Evolutionary conservation across 2,329 filamentous ascomycete species (phyloP).

Genomic region (Lizonia empirigonia): DNA sequence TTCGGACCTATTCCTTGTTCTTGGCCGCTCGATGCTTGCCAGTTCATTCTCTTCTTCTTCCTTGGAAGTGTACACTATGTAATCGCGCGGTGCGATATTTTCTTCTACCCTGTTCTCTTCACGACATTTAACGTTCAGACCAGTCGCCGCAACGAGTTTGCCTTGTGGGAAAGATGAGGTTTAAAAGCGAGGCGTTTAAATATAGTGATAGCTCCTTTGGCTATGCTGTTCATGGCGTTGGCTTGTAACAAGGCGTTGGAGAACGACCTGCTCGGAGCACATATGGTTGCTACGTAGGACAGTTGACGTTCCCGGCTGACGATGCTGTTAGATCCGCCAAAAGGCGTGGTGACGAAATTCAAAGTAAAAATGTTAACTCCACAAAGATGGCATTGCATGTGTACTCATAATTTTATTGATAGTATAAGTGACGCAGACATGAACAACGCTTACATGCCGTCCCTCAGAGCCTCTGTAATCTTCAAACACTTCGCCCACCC

Average conservation of each 20-base stretch:
- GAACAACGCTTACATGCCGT: not conserved
- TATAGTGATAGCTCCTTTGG: conserved; percentile 6
- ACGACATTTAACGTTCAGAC: conserved; percentile 17
- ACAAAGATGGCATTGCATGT: not conserved
- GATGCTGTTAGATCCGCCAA: conserved; percentile 9
- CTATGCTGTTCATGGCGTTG: conserved; percentile 11
- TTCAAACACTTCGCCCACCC: not conserved
- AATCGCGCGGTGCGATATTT: conserved; percentile 27
- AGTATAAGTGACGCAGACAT: too few species aligned
- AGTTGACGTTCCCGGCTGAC: conserved; percentile 10
- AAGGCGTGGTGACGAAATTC: conserved; percentile 16
- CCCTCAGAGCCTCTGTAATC: too few species aligned
- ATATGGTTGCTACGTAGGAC: conserved; percentile 16
- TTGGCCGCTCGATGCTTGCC: conserved; percentile 25
- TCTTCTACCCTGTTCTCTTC: conserved; percentile 16
- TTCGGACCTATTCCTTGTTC: conserved; percentile 19
- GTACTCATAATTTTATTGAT: too few species aligned
- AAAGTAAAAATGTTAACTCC: conserved; percentile 10
- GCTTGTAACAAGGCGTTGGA: conserved; percentile 11
- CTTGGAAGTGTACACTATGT: conserved; percentile 44
- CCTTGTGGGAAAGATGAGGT: conserved; percentile 11
- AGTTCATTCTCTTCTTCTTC: conserved; percentile 24
- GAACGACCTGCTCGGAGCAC: conserved; percentile 1
- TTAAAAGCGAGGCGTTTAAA: conserved; percentile 17
- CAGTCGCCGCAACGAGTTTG: conserved; percentile 11